Base-by-base conservation (phyloP, 176 grass and related monocot genomes). In the Rhipidocladum racemiflorum region DNA sequence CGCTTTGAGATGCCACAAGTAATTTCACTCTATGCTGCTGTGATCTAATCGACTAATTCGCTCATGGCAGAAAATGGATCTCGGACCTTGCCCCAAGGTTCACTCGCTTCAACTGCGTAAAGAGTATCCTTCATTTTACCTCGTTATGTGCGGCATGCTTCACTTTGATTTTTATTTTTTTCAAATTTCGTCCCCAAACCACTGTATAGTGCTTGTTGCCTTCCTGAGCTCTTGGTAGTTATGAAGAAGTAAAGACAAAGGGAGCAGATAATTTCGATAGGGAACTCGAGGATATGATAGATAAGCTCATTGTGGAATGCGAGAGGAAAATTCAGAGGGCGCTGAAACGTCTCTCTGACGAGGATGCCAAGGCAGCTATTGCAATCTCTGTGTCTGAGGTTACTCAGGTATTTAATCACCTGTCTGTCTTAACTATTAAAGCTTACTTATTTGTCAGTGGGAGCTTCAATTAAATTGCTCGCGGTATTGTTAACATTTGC, bases 321-420 rank as follows among this genome's bases (percentile, higher is more conserved):
- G 92, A 99, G 83, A 86, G 96, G 50, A 99, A 99, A 77, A 99
- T 99, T 46, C 96, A 99, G 91, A 93, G 96, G 87, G 96, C 92
- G 13, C 85, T 99, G 54, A 95, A 99, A 23, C 90, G 96, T 3
- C 85, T 99, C 5, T 89, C 84, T 0, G 92, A 93, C 30, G 92
- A 99, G 69, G 96, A 95, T 88, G 96, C 96, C 65, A 93, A 93
- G 43, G 92, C 92, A 80, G 92, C 92, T 62, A 95, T 99, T 70
- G 96, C 96, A 3, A 99, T 95, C 85, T 99, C 96, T 27, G 96
- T 99, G 8, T 99, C 92, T 7, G 89, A 91, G 72, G 91, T 99
- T 81, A 99, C 96, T 63, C 92, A 83, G 92, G 96, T 99, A 87
- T 65, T 43, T 71, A 42, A 42, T 2, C 65, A 34, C 21, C 42